Conservation (phyloP, 129 eudicot species). For the Flaveria robusta region DNA sequence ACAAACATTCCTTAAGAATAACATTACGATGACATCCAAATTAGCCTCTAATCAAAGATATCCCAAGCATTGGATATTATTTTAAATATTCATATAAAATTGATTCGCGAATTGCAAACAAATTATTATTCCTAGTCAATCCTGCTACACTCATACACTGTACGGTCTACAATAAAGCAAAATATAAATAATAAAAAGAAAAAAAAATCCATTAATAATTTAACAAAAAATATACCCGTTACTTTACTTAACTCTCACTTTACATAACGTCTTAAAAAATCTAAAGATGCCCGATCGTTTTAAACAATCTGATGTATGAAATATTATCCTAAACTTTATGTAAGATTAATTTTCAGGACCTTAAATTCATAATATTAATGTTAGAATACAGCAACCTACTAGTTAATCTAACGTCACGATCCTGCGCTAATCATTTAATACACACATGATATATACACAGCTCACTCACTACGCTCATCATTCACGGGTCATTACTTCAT, state of each 20-base stretch:
- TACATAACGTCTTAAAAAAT: no score
- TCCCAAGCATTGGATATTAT: background rate
- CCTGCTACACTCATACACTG: background rate
- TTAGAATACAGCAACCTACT: no score
- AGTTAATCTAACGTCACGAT: no score
- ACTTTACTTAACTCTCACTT: no score
- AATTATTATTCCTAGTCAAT: background rate
- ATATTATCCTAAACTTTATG: no score
- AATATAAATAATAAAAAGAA: background rate
- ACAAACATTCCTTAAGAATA: background rate
- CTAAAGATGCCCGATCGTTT: no score
- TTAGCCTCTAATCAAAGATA: background rate
- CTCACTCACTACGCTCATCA: background rate
- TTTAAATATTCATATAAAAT: background rate
- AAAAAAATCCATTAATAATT: background rate
- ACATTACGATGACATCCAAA: background rate
- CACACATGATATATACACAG: background rate
- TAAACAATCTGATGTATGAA: no score
- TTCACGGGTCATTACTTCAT: slow-evolving; percentile 19
- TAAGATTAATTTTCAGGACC: no score
- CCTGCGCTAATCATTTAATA: slow-evolving; percentile 18
- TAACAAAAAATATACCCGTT: no score
- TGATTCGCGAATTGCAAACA: background rate
- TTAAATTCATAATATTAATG: no score
- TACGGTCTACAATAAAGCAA: background rate